A percentile compares a stretch with the other conserved stretches of the same genome.
Evolutionary conservation across 129 eudicot genomes (phyloP).

Genomic region (Ambrosia trifida): DNA sequence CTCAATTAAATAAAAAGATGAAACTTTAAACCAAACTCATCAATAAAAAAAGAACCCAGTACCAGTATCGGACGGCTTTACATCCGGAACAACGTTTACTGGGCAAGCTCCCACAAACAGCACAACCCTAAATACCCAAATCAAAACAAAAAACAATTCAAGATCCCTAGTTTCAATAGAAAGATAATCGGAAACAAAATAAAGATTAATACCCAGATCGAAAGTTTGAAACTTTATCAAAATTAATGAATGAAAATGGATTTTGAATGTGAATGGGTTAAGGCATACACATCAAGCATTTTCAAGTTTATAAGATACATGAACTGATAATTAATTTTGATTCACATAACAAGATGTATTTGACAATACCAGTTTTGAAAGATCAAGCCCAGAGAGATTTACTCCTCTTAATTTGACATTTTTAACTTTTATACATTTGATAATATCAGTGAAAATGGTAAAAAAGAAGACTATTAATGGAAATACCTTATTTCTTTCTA

Average conservation of each 20-base stretch:
- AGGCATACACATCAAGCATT: conserved; percentile 3
- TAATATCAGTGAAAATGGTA: too few species aligned
- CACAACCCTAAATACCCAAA: conserved; percentile 30
- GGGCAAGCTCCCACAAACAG: conserved; percentile 52
- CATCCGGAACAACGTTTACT: conserved; percentile 66
- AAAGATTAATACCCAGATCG: too few species aligned
- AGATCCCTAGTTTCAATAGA: too few species aligned
- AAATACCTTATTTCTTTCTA: conserved; percentile 31
- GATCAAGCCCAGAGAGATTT: conserved; percentile 93
- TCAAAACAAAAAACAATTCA: too few species aligned
- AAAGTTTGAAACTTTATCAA: too few species aligned
- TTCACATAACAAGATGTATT: neutral
- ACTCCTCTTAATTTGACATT: conserved; percentile 86
- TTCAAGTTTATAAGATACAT: neutral
- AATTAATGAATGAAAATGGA: too few species aligned
- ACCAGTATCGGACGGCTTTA: conserved; percentile 76
- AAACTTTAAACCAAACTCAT: too few species aligned
- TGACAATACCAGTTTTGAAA: conserved; percentile 76
- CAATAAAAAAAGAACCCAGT: neutral
- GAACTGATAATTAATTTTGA: neutral
- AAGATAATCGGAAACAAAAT: too few species aligned
- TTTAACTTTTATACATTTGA: conserved; percentile 85
- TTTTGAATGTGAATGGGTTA: too few species aligned
- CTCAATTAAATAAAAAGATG: neutral
- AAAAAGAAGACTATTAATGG: too few species aligned